These are phyloP conservation scores for Candida boidinii DNA, from an alignment of 805 yeast genomes.

Conservation along the genomic window DNA sequence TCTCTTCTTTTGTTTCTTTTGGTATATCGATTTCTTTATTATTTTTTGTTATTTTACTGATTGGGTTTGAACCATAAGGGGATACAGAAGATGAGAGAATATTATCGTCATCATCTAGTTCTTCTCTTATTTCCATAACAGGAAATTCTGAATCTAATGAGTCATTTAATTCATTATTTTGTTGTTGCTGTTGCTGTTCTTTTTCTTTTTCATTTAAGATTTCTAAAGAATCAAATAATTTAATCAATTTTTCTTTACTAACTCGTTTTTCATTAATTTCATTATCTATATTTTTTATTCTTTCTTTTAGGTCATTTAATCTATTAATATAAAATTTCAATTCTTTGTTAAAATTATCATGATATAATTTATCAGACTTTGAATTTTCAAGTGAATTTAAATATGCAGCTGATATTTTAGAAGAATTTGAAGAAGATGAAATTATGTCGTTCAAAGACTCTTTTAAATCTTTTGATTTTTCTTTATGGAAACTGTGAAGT, in stretches of 20 bases:
- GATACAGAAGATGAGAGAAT: constrained; percentile 39
- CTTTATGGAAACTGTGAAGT: constrained; percentile 9
- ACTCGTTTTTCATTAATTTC: constrained; percentile 29
- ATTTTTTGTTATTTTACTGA: too few species aligned
- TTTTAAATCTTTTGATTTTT: constrained; percentile 11
- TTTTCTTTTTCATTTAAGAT: constrained; percentile 1
- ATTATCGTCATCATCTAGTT: constrained; percentile 77
- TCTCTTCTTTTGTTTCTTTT: neutral
- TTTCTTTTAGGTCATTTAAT: constrained; percentile 6
- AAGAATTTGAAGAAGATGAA: too few species aligned
- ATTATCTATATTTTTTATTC: constrained; percentile 14
- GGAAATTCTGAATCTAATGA: constrained; percentile 37
- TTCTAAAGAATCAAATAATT: constrained; percentile 16
- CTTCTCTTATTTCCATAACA: constrained; percentile 77
- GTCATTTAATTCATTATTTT: too few species aligned
- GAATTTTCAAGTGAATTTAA: too few species aligned
- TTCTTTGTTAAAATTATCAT: constrained; percentile 13
- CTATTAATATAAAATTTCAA: constrained; percentile 6
- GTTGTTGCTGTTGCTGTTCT: constrained; percentile 11
- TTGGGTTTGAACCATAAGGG: constrained; percentile 16
- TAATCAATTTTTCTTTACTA: constrained; percentile 18
- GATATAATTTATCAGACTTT: too few species aligned
- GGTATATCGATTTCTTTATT: neutral
- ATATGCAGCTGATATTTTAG: too few species aligned
- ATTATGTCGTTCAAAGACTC: neutral